A percentile compares a stretch with the other conserved stretches of the same genome.
phyloP scores from a whole-genome alignment of 192 early-diverging fungal species.

The Coemansia reversa region DNA sequence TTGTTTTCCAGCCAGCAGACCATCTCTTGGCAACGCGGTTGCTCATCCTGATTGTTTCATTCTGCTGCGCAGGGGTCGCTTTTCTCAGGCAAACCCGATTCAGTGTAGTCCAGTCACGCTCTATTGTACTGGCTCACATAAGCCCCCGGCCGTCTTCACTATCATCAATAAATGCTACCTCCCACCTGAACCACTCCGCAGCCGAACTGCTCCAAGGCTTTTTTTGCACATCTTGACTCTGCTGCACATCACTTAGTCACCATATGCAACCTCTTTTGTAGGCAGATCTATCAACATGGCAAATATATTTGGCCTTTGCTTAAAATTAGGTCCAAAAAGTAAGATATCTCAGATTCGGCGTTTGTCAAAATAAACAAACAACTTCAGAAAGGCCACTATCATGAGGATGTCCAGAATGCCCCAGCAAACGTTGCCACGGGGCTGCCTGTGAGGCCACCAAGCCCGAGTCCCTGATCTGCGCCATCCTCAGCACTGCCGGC shows the following conservation, averaged over 20 bases:
- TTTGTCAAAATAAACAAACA: neutral
- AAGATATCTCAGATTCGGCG: neutral
- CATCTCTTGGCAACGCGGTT: neutral
- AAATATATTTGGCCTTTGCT: neutral
- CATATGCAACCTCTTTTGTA: neutral
- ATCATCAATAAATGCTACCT: neutral
- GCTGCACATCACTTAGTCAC: neutral
- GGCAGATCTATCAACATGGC: neutral
- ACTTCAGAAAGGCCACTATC: neutral
- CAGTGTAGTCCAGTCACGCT: neutral
- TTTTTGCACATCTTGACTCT: neutral
- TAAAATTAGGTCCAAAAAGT: neutral
- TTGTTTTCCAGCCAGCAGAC: neutral
- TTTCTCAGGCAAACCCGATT: neutral
- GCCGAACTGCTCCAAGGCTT: neutral
- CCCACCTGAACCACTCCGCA: neutral
- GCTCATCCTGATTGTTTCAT: neutral
- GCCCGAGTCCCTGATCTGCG: constrained; percentile 62
- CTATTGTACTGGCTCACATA: neutral
- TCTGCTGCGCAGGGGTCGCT: neutral
- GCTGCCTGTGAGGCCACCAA: constrained; percentile 70
- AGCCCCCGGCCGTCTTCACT: too few species aligned
- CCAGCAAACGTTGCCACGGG: constrained; percentile 75
- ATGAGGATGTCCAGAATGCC: constrained; percentile 61
- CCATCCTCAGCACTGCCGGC: constrained; percentile 75